Evolutionary conservation across 139 green algal species (phyloP).

Genomic region (Tetradesmus obliquus): DNA sequence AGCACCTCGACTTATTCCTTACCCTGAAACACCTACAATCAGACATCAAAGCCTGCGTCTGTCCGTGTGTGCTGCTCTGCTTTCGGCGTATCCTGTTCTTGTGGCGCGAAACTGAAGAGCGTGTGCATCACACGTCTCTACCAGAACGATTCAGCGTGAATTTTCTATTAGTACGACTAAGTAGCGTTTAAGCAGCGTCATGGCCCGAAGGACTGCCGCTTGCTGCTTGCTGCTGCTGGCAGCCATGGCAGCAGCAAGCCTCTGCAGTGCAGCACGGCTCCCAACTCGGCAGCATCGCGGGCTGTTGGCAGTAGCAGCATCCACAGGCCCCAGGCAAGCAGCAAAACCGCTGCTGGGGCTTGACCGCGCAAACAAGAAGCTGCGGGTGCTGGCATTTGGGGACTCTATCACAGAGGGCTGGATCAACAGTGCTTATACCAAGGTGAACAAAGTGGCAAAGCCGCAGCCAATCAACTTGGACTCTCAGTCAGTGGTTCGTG

Average conservation of each 20-base stretch:
- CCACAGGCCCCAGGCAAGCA: neutral
- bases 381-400: slow-evolving; percentile 39
- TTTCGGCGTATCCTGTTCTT: neutral
- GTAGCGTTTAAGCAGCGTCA: neutral
- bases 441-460: neutral
- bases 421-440: slow-evolving; percentile 15
- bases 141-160: neutral
- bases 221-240: neutral
- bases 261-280: neutral
- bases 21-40: neutral
- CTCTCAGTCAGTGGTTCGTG: no score
- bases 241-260: neutral
- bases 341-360: slow-evolving; percentile 5
- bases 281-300: neutral
- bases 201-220: neutral
- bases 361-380: slow-evolving; percentile 33
- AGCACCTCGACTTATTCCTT: neutral
- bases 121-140: neutral
- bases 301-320: neutral
- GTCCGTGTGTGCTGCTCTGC: neutral
- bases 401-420: slow-evolving; percentile 45
- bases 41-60: neutral
- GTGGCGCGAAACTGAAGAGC: neutral
- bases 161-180: neutral
- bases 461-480: neutral